Percentiles rank a stretch among this genome's conserved stretches.
Conservation (phyloP, 2,329 filamentous ascomycete species). For the Nannizzia gypsea region DNA sequence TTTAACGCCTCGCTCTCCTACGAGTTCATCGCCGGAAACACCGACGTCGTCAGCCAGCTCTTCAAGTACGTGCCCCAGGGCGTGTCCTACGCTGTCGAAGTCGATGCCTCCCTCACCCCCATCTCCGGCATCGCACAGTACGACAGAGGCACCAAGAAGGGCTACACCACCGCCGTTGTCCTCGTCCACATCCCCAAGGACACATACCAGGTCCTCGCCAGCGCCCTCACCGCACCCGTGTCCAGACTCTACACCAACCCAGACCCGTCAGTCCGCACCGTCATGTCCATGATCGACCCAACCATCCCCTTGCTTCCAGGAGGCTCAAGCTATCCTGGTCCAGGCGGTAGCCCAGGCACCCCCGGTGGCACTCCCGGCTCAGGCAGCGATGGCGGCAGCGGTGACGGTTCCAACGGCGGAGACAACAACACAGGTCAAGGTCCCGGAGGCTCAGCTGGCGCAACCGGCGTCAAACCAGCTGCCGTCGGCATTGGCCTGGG, state of each 20-base stretch:
- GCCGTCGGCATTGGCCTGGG: slow-evolving; percentile 61
- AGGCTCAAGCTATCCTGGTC: slow-evolving; percentile 29
- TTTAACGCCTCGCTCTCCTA: slow-evolving; percentile 77
- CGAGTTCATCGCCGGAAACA: slow-evolving; percentile 60
- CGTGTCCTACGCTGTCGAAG: slow-evolving; percentile 51
- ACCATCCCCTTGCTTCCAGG: slow-evolving; percentile 55
- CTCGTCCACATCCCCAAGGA: slow-evolving; percentile 63
- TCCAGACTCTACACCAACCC: slow-evolving; percentile 65
- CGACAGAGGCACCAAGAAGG: slow-evolving; percentile 54
- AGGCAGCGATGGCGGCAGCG: slow-evolving; percentile 25
- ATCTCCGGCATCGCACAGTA: slow-evolving; percentile 46
- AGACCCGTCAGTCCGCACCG: slow-evolving; percentile 51
- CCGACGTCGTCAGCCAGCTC: slow-evolving; percentile 69
- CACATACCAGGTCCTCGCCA: slow-evolving; percentile 54
- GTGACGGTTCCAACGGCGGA: neutral
- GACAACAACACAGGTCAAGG: slow-evolving; percentile 1
- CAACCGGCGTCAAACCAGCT: slow-evolving; percentile 30
- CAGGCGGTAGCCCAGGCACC: slow-evolving; percentile 27
- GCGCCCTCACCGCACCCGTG: slow-evolving; percentile 59
- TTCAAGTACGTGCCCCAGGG: slow-evolving; percentile 66
- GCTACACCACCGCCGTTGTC: slow-evolving; percentile 72
- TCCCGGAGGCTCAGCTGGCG: slow-evolving; percentile 29
- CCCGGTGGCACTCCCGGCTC: slow-evolving; percentile 21
- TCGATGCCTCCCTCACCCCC: slow-evolving; percentile 8
- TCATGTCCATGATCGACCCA: slow-evolving; percentile 74